These are phyloP conservation scores for Hypomontagnella submonticulosa DNA, from an alignment of 495 filamentous ascomycete genomes.

Conservation along the genomic window DNA sequence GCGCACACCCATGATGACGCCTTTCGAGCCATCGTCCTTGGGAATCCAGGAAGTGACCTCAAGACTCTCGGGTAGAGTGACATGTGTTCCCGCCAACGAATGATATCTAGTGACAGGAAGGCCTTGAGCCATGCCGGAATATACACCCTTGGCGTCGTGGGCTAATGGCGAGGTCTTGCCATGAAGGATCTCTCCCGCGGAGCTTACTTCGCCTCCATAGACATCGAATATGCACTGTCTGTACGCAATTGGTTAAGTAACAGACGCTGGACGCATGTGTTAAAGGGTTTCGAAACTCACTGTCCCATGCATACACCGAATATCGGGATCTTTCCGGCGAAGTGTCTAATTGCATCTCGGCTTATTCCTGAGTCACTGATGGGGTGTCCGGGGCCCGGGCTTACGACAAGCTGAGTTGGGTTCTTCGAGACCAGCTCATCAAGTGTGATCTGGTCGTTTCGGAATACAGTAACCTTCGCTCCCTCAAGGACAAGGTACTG, in stretches of 20 bases:
- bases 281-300: constrained; percentile 58
- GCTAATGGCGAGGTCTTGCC: constrained; percentile 92
- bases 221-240: constrained; percentile 92
- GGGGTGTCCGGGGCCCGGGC: constrained; percentile 94
- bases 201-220: constrained; percentile 90
- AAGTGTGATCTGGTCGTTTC: constrained; percentile 91
- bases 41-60: constrained; percentile 91
- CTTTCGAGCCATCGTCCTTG: constrained; percentile 70
- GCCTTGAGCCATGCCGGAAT: constrained; percentile 77
- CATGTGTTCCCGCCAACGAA: constrained; percentile 92
- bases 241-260: constrained; percentile 13
- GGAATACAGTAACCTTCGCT: constrained; percentile 84
- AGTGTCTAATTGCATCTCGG: constrained; percentile 87
- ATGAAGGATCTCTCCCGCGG: constrained; percentile 95
- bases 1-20: constrained; percentile 95
- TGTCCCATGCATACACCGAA: constrained; percentile 98
- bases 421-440: constrained; percentile 82
- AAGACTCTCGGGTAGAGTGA: constrained; percentile 85
- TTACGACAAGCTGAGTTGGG: constrained; percentile 94
- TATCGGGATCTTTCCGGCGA: constrained; percentile 96
- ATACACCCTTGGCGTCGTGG: constrained; percentile 91
- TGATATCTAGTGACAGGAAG: constrained; percentile 95
- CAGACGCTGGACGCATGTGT: background rate
- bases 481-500: constrained; percentile 97
- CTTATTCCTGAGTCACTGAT: constrained; percentile 90